Base-by-base conservation (phyloP, 805 yeast species). In the Ogataea glucozyma region DNA sequence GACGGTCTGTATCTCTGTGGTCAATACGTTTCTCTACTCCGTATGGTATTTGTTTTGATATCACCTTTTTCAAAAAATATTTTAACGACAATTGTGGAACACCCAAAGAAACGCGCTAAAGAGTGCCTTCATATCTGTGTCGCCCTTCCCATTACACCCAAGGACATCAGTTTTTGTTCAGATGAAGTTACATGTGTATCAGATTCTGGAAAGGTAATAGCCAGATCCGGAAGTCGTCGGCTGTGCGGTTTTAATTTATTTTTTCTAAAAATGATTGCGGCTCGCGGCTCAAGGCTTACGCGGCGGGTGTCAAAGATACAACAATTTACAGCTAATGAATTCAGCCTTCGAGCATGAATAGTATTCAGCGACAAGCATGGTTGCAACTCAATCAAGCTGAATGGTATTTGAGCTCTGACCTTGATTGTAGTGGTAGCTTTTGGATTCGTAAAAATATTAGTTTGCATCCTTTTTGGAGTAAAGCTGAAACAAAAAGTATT, bases 111-210 rank as follows among this genome's bases (percentile, higher is more conserved):
- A 13, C 19, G 10, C 11, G 17, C 24, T 11, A 22, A 34, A 34
- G 29, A 20, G 29, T 23, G 29, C 29, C 38, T 12, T 22, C 24
- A 11, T 16, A 31, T 13, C 20, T 17, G 8, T 9, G n/a, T n/a
- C 12, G 6, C 2, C 27, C 8, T 18, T 20, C 17, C 29, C 19
- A 39, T 31, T 14, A 9, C 18, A 13, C 21, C 17, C 20, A 22
- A 31, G 12, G 18, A 21, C 18, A 21, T n/a, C 33, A 9, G 19
- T 19, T 40, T 24, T 11, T 13, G 21, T 22, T 17, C 26, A 16
- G 29, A 24, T 35, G 13, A n/a, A 39, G 36, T 33, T 24, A 29
- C n/a, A 42, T n/a, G 35, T 46, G 49, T 46, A 43, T 46, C 49
- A 46, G 49, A 32, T 41, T 42, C 31, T 11, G 17, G 26, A 18